Base-by-base conservation (phyloP, 2,329 filamentous ascomycete species). In the Metarhizium anisopliae region DNA sequence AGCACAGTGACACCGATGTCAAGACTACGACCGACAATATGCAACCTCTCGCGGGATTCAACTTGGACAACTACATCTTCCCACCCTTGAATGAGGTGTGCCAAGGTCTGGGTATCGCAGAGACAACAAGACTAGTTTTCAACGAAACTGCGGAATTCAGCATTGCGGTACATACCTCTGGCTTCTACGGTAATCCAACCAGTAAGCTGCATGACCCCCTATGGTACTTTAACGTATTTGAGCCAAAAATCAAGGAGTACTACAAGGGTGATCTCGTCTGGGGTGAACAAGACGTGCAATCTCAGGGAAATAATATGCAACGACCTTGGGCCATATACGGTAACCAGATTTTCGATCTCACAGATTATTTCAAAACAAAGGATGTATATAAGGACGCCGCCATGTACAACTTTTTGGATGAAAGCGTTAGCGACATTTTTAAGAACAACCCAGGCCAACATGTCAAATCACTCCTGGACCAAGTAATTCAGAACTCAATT, bases 241-340 rank as follows among this genome's bases (percentile, higher is more conserved):
- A 87, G 59, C 91, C 90, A 0, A 82, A 78, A 56, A 95, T 99
- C 69, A 84, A 87, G 62, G 82, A 93, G 52, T 96, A 85, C 68
- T 93, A 91, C 72, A 89, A 96, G 60, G 94, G 94, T 49, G 81
- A 93, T 42, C 74, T 97, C 0, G 94, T 97, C 2, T 89, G 81
- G 75, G 80, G 84, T 47, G 77, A 72, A 50, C 69, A 72, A 1
- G 76, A 74, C 2, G 75, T 99, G 58, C 72, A 80, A 56, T 73
- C 71, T 0, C 78, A 95, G 60, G 94, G 91, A 20, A 67, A 82
- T 32, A 73, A 87, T 38, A 72, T 85, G 16, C 78, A 83, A 54
- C 86, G 88, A 62, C 80, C 82, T 66, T 97, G 94, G 91, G 86
- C 89, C 60, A 86, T 88, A 55, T 83, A 95, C 59, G 77, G 90